Percentiles rank a stretch among this genome's conserved stretches.
Conservation (phyloP, 2,329 filamentous ascomycete genomes). For the Aspergillus carbonarius region DNA sequence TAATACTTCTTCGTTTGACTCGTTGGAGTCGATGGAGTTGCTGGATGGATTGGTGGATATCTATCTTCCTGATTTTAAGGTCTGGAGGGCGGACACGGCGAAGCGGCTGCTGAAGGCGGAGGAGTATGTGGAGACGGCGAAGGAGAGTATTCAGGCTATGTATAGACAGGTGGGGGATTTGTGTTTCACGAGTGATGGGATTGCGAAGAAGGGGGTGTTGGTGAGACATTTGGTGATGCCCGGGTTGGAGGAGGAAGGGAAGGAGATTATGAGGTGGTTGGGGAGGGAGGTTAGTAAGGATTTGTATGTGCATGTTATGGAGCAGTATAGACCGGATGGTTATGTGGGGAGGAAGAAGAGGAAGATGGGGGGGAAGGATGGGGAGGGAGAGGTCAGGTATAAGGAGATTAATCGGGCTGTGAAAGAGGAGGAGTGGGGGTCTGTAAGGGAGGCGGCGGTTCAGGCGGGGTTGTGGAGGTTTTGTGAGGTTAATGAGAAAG, state of each 20-base stretch:
- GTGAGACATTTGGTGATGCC: conserved; percentile 85
- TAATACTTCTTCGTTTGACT: conserved; percentile 82
- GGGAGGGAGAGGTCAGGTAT: conserved; percentile 60
- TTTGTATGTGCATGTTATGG: conserved; percentile 83
- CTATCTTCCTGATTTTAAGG: conserved; percentile 86
- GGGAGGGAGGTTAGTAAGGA: conserved; percentile 71
- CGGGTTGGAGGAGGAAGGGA: conserved; percentile 70
- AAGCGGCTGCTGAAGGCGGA: conserved; percentile 74
- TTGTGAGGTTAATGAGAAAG: conserved; percentile 62
- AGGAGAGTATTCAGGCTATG: conserved; percentile 77
- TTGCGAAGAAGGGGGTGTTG: conserved; percentile 74
- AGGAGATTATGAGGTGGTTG: conserved; percentile 72
- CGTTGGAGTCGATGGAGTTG: conserved; percentile 66
- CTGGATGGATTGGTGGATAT: conserved; percentile 81
- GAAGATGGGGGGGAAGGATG: conserved; percentile 12
- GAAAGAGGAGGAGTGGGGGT: conserved; percentile 62
- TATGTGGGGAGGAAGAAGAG: conserved; percentile 72
- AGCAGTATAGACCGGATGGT: conserved; percentile 79
- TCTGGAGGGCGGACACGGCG: conserved; percentile 67
- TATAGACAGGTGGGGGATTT: conserved; percentile 78
- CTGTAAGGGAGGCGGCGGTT: conserved; percentile 66
- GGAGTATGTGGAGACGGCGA: conserved; percentile 69
- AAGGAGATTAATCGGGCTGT: conserved; percentile 75
- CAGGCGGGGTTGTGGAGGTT: conserved; percentile 76
- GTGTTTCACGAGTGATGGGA: conserved; percentile 76